A percentile compares a stretch with the other conserved stretches of the same genome.
Evolutionary conservation across 352 stramenopile species (phyloP).

Genomic region (Phytopythium montanum): DNA sequence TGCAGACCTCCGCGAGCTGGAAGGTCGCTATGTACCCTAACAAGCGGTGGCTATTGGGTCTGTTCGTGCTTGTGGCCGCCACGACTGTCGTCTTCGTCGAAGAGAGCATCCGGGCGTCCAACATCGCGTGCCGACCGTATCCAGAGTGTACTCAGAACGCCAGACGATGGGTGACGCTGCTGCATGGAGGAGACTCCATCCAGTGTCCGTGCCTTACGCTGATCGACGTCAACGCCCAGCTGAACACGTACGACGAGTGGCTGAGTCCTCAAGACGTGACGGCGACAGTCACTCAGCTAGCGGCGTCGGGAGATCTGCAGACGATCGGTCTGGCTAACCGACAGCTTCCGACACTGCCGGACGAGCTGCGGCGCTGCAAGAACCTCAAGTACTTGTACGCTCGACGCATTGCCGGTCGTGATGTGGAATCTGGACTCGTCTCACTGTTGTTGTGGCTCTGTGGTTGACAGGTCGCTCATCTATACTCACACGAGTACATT

Average conservation of each 20-base stretch:
- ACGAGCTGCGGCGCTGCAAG: conserved; percentile 20
- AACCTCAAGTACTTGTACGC: conserved; percentile 24
- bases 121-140: conserved; percentile 7
- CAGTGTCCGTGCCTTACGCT: conserved; percentile 35
- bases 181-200: not conserved
- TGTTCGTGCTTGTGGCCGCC: conserved; percentile 9
- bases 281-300: conserved; percentile 16
- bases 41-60: not conserved
- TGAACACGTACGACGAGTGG: conserved; percentile 23
- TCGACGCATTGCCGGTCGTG: not conserved
- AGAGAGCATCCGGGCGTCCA: conserved; percentile 11
- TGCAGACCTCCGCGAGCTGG: conserved; percentile 2
- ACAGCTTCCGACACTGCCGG: conserved; percentile 17
- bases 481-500: conserved; percentile 17
- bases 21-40: conserved; percentile 13
- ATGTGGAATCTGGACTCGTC: conserved; percentile 5
- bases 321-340: conserved; percentile 24
- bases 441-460: not conserved
- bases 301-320: conserved; percentile 15
- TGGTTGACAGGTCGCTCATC: not conserved
- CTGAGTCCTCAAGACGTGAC: conserved; percentile 15
- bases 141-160: conserved; percentile 17
- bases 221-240: conserved; percentile 15
- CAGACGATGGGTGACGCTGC: conserved; percentile 14
- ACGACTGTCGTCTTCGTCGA: conserved; percentile 10